These are phyloP conservation scores for Ophiocordyceps polyrhachis-furcata DNA, from an alignment of 2,329 filamentous ascomycete genomes.

Conservation along the genomic window DNA sequence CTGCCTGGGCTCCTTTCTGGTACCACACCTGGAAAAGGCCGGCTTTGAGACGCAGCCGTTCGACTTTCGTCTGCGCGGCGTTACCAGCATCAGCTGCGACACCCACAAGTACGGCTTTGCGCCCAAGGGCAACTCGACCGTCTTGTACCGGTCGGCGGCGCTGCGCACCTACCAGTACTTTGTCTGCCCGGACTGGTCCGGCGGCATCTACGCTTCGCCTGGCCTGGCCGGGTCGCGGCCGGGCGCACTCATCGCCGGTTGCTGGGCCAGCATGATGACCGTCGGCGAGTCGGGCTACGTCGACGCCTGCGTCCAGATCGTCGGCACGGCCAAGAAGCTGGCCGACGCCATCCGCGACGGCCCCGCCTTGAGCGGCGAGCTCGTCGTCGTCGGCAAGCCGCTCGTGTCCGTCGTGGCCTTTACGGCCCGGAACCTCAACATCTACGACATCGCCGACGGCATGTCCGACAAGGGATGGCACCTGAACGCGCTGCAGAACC, in stretches of 20 bases:
- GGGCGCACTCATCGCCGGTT: slow-evolving; percentile 84
- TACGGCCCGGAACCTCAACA: slow-evolving; percentile 62
- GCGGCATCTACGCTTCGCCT: slow-evolving; percentile 88
- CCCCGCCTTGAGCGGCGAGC: slow-evolving; percentile 48
- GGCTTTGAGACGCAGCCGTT: slow-evolving; percentile 79
- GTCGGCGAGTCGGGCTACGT: slow-evolving; percentile 81
- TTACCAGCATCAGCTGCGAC: slow-evolving; percentile 89
- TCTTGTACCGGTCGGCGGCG: slow-evolving; percentile 67
- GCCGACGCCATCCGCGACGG: slow-evolving; percentile 53
- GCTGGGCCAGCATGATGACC: slow-evolving; percentile 83
- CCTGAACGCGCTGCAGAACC: slow-evolving; percentile 80
- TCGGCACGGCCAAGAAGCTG: slow-evolving; percentile 71
- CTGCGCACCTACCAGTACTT: slow-evolving; percentile 91
- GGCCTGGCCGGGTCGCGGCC: slow-evolving; percentile 82
- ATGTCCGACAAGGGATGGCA: slow-evolving; percentile 84
- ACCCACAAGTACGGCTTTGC: slow-evolving; percentile 99
- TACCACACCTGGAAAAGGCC: slow-evolving; percentile 82
- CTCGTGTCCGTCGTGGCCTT: slow-evolving; percentile 86
- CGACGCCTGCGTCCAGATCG: slow-evolving; percentile 70
- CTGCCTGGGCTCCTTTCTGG: slow-evolving; percentile 87
- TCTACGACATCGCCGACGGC: slow-evolving; percentile 85
- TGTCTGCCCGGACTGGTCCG: slow-evolving; percentile 83
- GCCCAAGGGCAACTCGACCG: slow-evolving; percentile 87
- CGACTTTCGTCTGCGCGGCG: slow-evolving; percentile 85
- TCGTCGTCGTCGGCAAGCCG: slow-evolving; percentile 67